These are phyloP conservation scores for Trichophyton verrucosum DNA, from an alignment of 2,329 filamentous ascomycete species.

Conservation along the genomic window DNA sequence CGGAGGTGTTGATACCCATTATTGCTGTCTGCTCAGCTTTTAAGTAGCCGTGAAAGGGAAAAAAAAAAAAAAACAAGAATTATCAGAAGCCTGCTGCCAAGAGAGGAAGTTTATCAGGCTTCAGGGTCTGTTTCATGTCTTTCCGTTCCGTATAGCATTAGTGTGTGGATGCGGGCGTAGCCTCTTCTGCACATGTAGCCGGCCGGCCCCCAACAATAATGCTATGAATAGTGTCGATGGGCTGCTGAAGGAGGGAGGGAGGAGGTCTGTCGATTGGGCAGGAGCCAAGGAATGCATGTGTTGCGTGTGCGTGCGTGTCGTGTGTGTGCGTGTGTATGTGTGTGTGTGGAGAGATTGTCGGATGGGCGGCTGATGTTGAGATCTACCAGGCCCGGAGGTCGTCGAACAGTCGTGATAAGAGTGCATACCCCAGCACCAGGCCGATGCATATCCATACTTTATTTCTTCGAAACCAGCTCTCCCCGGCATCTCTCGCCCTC, in stretches of 20 bases:
- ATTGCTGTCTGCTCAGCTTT: too few relatives aligned
- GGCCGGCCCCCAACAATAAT: background rate
- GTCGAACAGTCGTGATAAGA: slow-evolving; percentile 63
- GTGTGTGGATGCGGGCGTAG: background rate
- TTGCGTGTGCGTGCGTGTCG: too few relatives aligned
- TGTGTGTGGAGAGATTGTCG: too few relatives aligned
- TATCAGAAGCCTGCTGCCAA: background rate
- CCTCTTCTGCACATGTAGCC: too few relatives aligned
- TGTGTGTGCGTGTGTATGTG: too few relatives aligned
- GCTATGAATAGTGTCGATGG: background rate
- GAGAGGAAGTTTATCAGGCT: background rate
- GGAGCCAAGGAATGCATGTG: background rate
- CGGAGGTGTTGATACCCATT: too few relatives aligned
- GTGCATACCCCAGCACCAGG: slow-evolving; percentile 66
- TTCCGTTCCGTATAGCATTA: background rate
- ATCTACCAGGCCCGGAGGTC: slow-evolving; percentile 7
- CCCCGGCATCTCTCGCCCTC: slow-evolving; percentile 62
- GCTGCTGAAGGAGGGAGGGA: background rate
- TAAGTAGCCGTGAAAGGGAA: too few relatives aligned
- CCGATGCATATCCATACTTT: slow-evolving; percentile 61
- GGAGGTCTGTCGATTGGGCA: background rate
- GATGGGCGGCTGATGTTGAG: background rate
- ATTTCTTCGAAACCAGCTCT: slow-evolving; percentile 70
- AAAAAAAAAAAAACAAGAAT: too few relatives aligned
- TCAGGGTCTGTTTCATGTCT: background rate